These are phyloP conservation scores for Paramecium biaurelia DNA, from an alignment of 73 alveolate species.

Conservation along the genomic window DNA sequence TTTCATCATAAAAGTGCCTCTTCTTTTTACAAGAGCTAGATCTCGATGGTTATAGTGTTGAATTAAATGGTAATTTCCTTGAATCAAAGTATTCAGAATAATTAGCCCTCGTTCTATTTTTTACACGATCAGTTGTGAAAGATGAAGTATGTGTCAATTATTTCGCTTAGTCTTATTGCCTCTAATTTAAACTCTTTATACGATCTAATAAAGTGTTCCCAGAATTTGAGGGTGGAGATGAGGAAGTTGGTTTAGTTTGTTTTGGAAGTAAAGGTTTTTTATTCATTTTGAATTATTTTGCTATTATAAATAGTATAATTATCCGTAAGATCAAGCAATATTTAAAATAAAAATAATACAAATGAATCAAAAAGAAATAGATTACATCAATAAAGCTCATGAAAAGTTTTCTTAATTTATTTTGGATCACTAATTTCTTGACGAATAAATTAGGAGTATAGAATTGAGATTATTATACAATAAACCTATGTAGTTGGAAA, in stretches of 20 bases:
- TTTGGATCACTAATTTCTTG: not conserved
- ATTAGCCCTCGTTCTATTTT: constrained; percentile 35
- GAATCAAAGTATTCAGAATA: constrained; percentile 45
- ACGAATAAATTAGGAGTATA: not conserved
- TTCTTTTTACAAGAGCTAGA: constrained; percentile 11
- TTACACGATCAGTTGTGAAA: constrained; percentile 19
- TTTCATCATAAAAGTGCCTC: not conserved
- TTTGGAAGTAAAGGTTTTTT: constrained; percentile 1
- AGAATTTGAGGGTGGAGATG: constrained; percentile 3
- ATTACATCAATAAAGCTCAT: not conserved
- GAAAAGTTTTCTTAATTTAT: not conserved
- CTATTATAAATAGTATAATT: not conserved
- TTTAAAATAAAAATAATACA: not conserved
- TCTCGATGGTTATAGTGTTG: not conserved
- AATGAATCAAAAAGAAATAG: not conserved
- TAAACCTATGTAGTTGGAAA: not conserved
- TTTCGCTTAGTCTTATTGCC: not conserved
- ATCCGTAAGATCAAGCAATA: not conserved
- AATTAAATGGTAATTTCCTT: not conserved
- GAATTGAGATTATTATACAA: not conserved
- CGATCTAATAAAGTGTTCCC: not conserved
- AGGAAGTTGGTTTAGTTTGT: not conserved
- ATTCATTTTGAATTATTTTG: constrained; percentile 14
- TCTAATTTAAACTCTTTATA: not conserved
- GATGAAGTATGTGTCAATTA: constrained; percentile 32